Conservation (phyloP, 139 green algal species). For the Tetraselmis striata region DNA sequence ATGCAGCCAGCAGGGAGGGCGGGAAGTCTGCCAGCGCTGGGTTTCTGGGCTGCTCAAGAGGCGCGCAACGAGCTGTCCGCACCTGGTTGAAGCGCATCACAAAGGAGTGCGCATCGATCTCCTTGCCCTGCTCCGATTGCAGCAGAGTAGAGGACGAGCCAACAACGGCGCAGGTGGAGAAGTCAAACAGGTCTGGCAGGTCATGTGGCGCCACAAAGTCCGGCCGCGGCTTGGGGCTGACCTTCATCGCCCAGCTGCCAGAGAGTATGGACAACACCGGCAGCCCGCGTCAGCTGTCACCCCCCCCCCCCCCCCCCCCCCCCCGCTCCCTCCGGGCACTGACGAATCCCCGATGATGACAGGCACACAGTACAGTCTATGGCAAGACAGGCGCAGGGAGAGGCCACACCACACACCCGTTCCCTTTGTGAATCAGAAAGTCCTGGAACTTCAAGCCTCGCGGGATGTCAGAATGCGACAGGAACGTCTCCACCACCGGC, state of each 20-base stretch:
- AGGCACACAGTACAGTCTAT: too few relatives aligned
- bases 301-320: too few relatives aligned
- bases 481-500: not conserved
- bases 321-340: too few relatives aligned
- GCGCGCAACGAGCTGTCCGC: not conserved
- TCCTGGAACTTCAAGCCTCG: not conserved
- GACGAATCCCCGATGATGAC: too few relatives aligned
- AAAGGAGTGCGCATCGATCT: constrained; percentile 15
- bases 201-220: constrained; percentile 1
- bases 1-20: too few relatives aligned
- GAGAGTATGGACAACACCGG: too few relatives aligned
- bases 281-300: too few relatives aligned
- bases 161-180: constrained; percentile 10
- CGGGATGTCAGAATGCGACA: not conserved
- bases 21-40: too few relatives aligned
- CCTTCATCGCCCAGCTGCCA: not conserved
- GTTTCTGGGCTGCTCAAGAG: too few relatives aligned
- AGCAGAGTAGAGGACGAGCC: not conserved
- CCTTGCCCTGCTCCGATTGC: not conserved
- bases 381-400: too few relatives aligned
- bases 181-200: constrained; percentile 2
- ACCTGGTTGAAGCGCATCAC: constrained; percentile 15
- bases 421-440: constrained; percentile 1
- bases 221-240: not conserved
- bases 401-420: not conserved